These are phyloP conservation scores for Spergularia azorica DNA, from an alignment of 179 eudicot genomes.

Conservation along the genomic window DNA sequence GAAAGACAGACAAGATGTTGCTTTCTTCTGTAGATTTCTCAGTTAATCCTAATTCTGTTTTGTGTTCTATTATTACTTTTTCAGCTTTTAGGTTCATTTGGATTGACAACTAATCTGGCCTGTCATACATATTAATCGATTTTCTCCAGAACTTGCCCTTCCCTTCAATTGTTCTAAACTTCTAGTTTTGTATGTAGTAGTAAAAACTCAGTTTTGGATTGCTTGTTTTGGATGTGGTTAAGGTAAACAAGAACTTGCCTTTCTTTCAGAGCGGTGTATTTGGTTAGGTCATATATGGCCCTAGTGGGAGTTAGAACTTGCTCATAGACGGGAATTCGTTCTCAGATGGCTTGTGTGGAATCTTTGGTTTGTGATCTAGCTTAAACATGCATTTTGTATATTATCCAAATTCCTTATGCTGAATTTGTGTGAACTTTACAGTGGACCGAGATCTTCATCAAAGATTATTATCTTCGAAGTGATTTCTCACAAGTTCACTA, in stretches of 20 bases:
- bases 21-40: constrained; percentile 21
- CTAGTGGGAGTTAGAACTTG: neutral
- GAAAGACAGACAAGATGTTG: constrained; percentile 15
- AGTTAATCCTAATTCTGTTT: neutral
- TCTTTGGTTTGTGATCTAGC: too few relatives aligned
- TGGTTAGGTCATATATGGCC: neutral
- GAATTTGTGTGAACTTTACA: neutral
- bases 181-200: neutral
- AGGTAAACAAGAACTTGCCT: neutral
- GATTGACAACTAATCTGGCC: neutral
- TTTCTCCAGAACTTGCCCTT: neutral
- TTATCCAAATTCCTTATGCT: neutral
- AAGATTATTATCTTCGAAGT: neutral
- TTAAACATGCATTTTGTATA: neutral
- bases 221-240: neutral
- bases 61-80: neutral
- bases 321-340: too few relatives aligned
- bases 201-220: too few relatives aligned
- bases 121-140: neutral
- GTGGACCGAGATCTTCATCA: neutral
- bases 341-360: too few relatives aligned
- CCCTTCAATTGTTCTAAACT: neutral
- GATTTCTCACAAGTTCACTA: neutral
- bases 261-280: neutral
- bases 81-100: neutral